Percentiles rank a stretch among this genome's conserved stretches.
These are phyloP conservation scores for Royoungia palumana DNA, from an alignment of 768 basidiomycete genomes.

Conservation along the genomic window DNA sequence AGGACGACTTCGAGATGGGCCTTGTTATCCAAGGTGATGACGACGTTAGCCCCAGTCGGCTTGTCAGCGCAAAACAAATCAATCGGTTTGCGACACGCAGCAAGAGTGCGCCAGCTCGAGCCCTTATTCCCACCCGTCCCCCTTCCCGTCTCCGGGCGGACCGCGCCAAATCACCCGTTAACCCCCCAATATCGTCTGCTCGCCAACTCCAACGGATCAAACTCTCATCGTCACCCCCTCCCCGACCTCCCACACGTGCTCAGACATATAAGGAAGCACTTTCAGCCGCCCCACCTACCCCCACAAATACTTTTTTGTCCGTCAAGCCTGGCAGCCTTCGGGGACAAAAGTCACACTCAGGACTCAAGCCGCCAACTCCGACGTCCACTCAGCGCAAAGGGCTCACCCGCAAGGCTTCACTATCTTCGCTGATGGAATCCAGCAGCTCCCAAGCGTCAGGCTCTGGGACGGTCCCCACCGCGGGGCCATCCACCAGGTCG, in stretches of 20 bases:
- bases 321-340: constrained; percentile 74
- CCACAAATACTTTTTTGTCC: constrained; percentile 57
- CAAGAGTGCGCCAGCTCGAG: constrained; percentile 55
- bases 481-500: constrained; percentile 36
- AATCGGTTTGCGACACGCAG: constrained; percentile 49
- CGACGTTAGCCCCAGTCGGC: constrained; percentile 76
- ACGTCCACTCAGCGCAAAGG: constrained; percentile 55
- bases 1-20: constrained; percentile 85
- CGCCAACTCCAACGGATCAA: constrained; percentile 67
- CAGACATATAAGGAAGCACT: constrained; percentile 60
- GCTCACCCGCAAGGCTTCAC: constrained; percentile 71
- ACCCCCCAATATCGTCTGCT: constrained; percentile 66
- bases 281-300: constrained; percentile 44
- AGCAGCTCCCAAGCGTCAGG: constrained; percentile 54
- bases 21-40: constrained; percentile 80
- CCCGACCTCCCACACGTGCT: constrained; percentile 46
- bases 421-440: constrained; percentile 70
- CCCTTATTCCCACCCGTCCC: constrained; percentile 51
- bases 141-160: constrained; percentile 60
- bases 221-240: constrained; percentile 68
- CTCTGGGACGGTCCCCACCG: constrained; percentile 39
- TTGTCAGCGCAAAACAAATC: constrained; percentile 49
- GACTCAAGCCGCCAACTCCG: constrained; percentile 72
- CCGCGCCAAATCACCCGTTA: constrained; percentile 69
- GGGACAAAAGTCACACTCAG: constrained; percentile 81